Evolutionary conservation across 805 yeast genomes (phyloP).

Genomic region (Candida patagonica): DNA sequence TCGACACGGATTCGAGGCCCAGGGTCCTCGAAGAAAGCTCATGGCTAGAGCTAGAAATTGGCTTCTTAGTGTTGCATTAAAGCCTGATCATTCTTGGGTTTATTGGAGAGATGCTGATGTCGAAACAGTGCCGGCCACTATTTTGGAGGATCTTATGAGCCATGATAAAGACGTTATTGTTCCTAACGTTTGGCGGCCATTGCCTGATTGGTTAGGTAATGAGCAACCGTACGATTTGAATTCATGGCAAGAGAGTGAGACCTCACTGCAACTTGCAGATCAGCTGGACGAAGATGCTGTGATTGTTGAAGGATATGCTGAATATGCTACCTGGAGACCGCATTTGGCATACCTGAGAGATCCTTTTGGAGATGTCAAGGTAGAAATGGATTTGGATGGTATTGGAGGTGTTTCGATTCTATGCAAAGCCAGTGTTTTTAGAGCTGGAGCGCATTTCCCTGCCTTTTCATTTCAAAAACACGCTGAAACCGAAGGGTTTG

Average conservation of each 20-base stretch:
- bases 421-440: constrained; percentile 77
- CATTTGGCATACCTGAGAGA: constrained; percentile 92
- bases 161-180: constrained; percentile 89
- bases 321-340: constrained; percentile 97
- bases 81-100: constrained; percentile 94
- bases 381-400: constrained; percentile 89
- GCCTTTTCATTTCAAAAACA: constrained; percentile 93
- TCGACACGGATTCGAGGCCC: constrained; percentile 94
- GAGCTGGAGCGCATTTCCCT: constrained; percentile 88
- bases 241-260: constrained; percentile 88
- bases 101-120: constrained; percentile 99
- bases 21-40: constrained; percentile 89
- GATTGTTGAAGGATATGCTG: constrained; percentile 95
- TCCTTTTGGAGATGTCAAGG: constrained; percentile 82
- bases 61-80: constrained; percentile 78
- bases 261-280: constrained; percentile 42
- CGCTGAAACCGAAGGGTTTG: constrained; percentile 97
- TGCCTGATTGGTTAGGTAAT: constrained; percentile 81
- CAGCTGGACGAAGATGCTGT: constrained; percentile 85
- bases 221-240: constrained; percentile 95
- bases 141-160: constrained; percentile 87
- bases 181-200: constrained; percentile 97
- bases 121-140: constrained; percentile 80
- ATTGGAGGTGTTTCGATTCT: constrained; percentile 95
- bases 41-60: constrained; percentile 97